Evolutionary conservation across 257 asterid genomes (phyloP).

Genomic region (Solanum virginianum): DNA sequence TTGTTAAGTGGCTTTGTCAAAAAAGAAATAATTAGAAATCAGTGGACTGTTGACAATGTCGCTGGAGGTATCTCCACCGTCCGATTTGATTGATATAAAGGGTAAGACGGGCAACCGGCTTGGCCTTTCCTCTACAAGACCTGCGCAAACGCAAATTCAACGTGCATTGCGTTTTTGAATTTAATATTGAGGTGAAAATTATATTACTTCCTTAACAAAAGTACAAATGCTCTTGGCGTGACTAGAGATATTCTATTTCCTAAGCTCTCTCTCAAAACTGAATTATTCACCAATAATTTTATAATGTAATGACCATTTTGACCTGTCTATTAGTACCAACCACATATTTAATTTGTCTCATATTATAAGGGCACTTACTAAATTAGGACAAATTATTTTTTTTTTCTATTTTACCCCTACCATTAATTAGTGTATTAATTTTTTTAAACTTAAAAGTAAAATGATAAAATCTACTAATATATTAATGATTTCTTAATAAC

Average conservation of each 20-base stretch:
- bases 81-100: background rate
- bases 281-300: too few species aligned
- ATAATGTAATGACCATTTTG: too few species aligned
- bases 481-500: too few species aligned
- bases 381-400: too few species aligned
- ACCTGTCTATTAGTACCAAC: too few species aligned
- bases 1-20: background rate
- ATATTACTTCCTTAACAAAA: background rate
- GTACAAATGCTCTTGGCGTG: background rate
- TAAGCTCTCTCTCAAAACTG: too few species aligned
- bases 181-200: background rate
- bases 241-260: background rate
- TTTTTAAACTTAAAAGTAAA: too few species aligned
- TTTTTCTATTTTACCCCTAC: too few species aligned
- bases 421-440: too few species aligned
- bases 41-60: background rate
- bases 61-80: background rate
- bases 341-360: too few species aligned
- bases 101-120: background rate
- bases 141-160: background rate
- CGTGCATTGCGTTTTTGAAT: background rate
- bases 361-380: too few species aligned
- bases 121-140: background rate
- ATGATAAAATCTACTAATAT: too few species aligned
- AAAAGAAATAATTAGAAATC: background rate